Base-by-base conservation (phyloP, 148 eudicot species). In the Camellia sinensis region DNA sequence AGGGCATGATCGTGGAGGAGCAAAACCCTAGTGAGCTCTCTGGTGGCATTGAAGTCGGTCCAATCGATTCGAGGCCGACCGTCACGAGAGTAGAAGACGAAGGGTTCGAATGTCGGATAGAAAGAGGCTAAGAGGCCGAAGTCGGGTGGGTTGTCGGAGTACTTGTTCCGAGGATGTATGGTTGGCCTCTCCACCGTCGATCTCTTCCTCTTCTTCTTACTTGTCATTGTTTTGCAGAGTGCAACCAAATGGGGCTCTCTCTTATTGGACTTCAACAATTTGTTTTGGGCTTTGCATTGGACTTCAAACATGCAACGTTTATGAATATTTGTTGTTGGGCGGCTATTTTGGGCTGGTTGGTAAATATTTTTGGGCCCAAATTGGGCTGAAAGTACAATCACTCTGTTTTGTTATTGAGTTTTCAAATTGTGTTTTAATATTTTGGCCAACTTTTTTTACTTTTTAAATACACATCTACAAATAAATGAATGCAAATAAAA, bases 21-120 rank as follows among this genome's bases (percentile, higher is more conserved):
- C 65, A 95, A 87, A 64, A 92, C 90, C 71, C 90, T 85, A 15
- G 98, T 92, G 79, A 95, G 94, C 82, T 93, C 93, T 10, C 98
- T 87, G 69, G 98, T 95, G 62, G 98, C 99, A 78, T 91, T 91
- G 81, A 86, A 95, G 74, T 95, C 99, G 68, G 94, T 95, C 97
- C 97, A 95, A 74, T 95, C 97, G 79, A 95, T 95, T 78, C 83
- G 87, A 40, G 98, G 91, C 0, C 92, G 89, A 19, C 90, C 89
- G 41, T 90, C 90, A 21, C 80, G 85, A 21, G 97, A 84, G 85
- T 89, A 89, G 82, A 84, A 92, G 5, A 95, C 93, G 69, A 82
- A 91, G 2, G 84, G 79, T 59, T 89, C 67, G 77, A 95, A 95
- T 5, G 93, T 87, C 56, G 92, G 92, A 83, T 95, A 95, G 9